These are phyloP conservation scores for Aspergillus neotritici DNA, from an alignment of 2,329 filamentous ascomycete genomes.

Conservation along the genomic window DNA sequence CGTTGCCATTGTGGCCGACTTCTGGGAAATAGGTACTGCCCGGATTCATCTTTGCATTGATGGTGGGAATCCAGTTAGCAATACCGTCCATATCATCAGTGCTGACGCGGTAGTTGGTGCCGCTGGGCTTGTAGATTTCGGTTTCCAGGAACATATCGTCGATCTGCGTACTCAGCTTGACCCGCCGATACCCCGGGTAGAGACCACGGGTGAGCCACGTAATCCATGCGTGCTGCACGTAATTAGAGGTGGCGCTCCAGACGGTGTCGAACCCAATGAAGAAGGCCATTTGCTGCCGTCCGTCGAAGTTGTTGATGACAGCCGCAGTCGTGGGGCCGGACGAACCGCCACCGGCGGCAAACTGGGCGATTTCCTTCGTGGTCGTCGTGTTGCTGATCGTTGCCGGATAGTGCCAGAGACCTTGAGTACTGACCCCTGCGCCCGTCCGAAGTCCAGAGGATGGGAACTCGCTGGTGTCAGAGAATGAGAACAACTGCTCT, in stretches of 20 bases:
- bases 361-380: conserved; percentile 52
- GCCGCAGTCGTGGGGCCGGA: conserved; percentile 45
- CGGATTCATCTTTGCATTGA: conserved; percentile 44
- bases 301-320: conserved; percentile 55
- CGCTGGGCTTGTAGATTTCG: conserved; percentile 46
- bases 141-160: conserved; percentile 58
- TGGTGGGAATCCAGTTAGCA: conserved; percentile 37
- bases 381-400: conserved; percentile 49
- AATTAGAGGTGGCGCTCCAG: conserved; percentile 52
- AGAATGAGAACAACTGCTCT: conserved; percentile 51
- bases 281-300: conserved; percentile 58
- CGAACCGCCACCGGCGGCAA: conserved; percentile 43
- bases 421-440: conserved; percentile 45
- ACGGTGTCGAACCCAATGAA: conserved; percentile 51
- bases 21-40: conserved; percentile 52
- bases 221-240: conserved; percentile 58
- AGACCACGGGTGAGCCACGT: conserved; percentile 57
- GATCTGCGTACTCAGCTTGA: conserved; percentile 53
- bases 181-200: conserved; percentile 50
- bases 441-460: conserved; percentile 50
- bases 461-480: conserved; percentile 49
- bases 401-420: conserved; percentile 57
- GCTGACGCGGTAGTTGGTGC: conserved; percentile 46
- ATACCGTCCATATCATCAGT: conserved; percentile 46
- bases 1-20: conserved; percentile 53